Percentiles rank a stretch among this genome's conserved stretches.
Conservation (phyloP, 179 eudicot genomes). For the Spinacia oleracea region DNA sequence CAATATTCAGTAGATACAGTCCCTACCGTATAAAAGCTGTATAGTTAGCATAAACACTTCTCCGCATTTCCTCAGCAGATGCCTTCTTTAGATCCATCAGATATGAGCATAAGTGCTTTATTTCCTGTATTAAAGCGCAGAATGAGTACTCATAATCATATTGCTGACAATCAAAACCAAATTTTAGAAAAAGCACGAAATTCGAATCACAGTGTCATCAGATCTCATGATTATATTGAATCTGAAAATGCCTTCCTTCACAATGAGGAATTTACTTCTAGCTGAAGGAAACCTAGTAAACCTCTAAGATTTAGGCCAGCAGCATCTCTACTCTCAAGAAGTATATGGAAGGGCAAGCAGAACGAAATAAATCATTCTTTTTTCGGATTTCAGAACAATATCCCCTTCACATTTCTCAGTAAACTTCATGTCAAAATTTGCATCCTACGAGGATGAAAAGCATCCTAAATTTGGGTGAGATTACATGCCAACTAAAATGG, state of each 20-base stretch:
- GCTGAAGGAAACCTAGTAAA: neutral
- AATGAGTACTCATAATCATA: neutral
- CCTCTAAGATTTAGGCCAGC: neutral
- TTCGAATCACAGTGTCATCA: too few relatives aligned
- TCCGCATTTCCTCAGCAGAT: conserved; percentile 97
- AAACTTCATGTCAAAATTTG: neutral
- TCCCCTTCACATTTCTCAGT: neutral
- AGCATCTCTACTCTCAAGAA: neutral
- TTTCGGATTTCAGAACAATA: neutral
- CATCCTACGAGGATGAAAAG: neutral
- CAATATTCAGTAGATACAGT: conserved; percentile 4
- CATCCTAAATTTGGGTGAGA: neutral
- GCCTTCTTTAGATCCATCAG: conserved; percentile 85
- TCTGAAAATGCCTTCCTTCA: neutral
- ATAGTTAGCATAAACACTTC: conserved; percentile 95
- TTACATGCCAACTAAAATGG: neutral
- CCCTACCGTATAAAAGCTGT: conserved; percentile 87
- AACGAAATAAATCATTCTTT: neutral
- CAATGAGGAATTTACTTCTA: neutral
- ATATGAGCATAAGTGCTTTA: conserved; percentile 71
- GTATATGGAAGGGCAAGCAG: neutral
- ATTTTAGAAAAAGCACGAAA: too few relatives aligned
- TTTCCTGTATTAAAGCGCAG: conserved; percentile 52
- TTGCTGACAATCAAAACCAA: neutral
- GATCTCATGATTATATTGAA: too few relatives aligned